These are phyloP conservation scores for Wickerhamomyces chaumierensis DNA, from an alignment of 805 yeast species.

Conservation along the genomic window DNA sequence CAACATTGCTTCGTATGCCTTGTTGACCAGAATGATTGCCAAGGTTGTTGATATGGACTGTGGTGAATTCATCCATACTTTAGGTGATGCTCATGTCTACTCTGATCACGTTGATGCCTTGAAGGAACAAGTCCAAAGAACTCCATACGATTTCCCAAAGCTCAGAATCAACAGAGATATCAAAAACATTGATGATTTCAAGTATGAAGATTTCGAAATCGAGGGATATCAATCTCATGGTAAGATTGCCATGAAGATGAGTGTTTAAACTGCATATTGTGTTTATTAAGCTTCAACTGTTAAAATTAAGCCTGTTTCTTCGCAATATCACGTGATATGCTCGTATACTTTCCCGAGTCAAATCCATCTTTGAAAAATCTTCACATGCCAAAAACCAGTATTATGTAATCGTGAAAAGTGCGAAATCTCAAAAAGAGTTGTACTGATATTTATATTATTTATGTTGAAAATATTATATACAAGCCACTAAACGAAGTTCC, in stretches of 20 bases:
- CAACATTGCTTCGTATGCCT: constrained; percentile 92
- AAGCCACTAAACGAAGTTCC: too few species aligned
- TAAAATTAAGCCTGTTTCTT: too few species aligned
- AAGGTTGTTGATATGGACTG: constrained; percentile 91
- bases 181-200: constrained; percentile 72
- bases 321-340: too few species aligned
- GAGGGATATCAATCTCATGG: constrained; percentile 70
- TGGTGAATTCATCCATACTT: constrained; percentile 88
- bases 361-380: too few species aligned
- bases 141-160: constrained; percentile 74
- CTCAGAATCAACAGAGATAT: constrained; percentile 60
- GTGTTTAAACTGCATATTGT: constrained; percentile 48
- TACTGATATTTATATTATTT: too few species aligned
- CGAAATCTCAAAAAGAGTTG: too few species aligned
- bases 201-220: constrained; percentile 79
- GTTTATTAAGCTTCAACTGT: too few species aligned
- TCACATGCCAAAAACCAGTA: too few species aligned
- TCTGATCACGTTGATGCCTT: constrained; percentile 88
- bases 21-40: constrained; percentile 90
- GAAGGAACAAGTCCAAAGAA: constrained; percentile 63
- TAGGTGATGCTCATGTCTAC: constrained; percentile 97
- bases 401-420: too few species aligned
- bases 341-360: too few species aligned
- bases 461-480: too few species aligned
- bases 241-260: constrained; percentile 92